Evolutionary conservation across 2,329 filamentous ascomycete species (phyloP), one percentile per base, ranked within the genome.

Genomic region (Dactylellina sp.): DNA sequence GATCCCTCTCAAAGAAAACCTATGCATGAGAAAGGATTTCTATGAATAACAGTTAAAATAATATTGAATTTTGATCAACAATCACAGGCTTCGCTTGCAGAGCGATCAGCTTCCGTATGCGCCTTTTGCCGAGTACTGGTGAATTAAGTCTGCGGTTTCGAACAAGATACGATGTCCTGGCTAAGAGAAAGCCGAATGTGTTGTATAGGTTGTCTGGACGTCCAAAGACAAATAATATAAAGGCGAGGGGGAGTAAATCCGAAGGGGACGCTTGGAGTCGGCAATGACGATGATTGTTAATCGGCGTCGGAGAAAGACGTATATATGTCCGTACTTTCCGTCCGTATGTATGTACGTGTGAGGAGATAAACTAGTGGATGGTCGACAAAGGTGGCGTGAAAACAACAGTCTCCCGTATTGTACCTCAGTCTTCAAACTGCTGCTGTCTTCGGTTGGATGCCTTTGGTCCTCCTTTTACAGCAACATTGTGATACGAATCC

Each of bases 391-490:
- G 46, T 37, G 63, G n/a, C 47, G 39, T 39, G 55, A 66, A 35
- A 62, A 52, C 61, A 32, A 53, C 35, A 49, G 64, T 39, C 47
- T 18, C 55, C 60, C 25, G 64, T 55, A 25, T 40, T 68, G 37
- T 49, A 40, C 62, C 39, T 70, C 35, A 32, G 39, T 49, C 46
- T 68, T 46, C 64, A 70, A 39, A 61, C 56, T 70, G 64, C 53
- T 40, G 56, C 62, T 62, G 39, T 32, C 20, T 71, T 71, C 57
- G 47, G 49, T 46, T 71, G 49, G 56, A 35, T 57, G 50, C 9
- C 50, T 46, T 63, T n/a, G n/a, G n/a, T 64, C 59, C 25, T 47
- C 53, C 59, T 56, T 62, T 74, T 65, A 74, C 55, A 66, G 70
- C 42, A 61, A 74, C 70, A 74, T 74, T n/a, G 61, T 52, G 47